Conservation (phyloP, 2,329 filamentous ascomycete species). For the Drechslerella coelobrocha region DNA sequence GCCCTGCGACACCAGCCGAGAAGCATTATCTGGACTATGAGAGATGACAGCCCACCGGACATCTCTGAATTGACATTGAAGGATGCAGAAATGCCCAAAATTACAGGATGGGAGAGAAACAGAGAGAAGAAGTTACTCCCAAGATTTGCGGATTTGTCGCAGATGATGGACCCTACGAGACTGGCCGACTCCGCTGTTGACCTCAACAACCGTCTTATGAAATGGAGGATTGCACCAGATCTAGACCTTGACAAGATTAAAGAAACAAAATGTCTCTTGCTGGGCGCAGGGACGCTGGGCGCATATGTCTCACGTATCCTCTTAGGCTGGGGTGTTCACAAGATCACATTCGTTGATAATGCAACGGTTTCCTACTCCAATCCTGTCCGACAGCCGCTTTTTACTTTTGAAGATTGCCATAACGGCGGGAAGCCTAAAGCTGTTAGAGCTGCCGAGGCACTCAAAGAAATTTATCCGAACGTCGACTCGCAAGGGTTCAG, state of each 20-base stretch:
- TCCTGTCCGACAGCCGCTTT: conserved; percentile 91
- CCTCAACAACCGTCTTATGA: conserved; percentile 96
- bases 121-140: conserved; percentile 77
- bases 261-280: conserved; percentile 82
- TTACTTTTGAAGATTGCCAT: conserved; percentile 86
- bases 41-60: conserved; percentile 61
- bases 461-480: conserved; percentile 88
- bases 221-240: conserved; percentile 92
- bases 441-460: conserved; percentile 75
- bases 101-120: conserved; percentile 94
- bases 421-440: conserved; percentile 86
- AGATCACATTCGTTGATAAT: conserved; percentile 96
- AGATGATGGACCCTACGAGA: conserved; percentile 85
- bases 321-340: conserved; percentile 93
- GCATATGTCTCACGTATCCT: conserved; percentile 91
- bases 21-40: conserved; percentile 77
- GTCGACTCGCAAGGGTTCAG: conserved; percentile 80
- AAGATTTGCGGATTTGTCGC: conserved; percentile 79
- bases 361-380: conserved; percentile 94
- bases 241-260: conserved; percentile 89
- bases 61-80: conserved; percentile 54
- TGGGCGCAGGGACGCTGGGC: conserved; percentile 91
- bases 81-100: conserved; percentile 72
- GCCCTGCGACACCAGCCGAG: conserved; percentile 77
- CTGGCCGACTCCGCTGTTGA: conserved; percentile 94